Evolutionary conservation across 495 filamentous ascomycete genomes (phyloP), one percentile per base, ranked within the genome.

Genomic region (Xylaria longipes): DNA sequence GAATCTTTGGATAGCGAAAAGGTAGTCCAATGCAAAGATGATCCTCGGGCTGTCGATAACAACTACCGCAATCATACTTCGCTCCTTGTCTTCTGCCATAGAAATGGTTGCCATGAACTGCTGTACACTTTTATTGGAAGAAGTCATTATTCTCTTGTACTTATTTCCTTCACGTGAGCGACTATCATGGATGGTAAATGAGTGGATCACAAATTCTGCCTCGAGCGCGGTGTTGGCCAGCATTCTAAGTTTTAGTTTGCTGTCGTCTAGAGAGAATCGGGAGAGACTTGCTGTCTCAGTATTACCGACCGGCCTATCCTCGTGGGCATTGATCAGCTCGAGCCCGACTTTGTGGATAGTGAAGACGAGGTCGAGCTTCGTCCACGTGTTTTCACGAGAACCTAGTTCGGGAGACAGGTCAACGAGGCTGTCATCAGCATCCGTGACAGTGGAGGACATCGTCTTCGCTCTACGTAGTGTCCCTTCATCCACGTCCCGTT

Each of bases 41-140:
- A 98, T 88, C 9, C 94, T 90, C 12, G 96, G 96, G 72, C 97
- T 98, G 76, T 99, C 96, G 70, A 99, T 89, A n/a, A 94, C 97
- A 72, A 97, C 85, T 78, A 98, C 92, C 5, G 93, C 94, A 74
- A 98, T 94, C 60, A 98, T 80, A 82, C 92, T 93, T 72, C 89
- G 88, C 11, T 97, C 91, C 41, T 91, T 82, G 4, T 95, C 95
- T 33, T 94, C 93, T 9, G 97, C 95, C 78, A 98, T 95, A 9
- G 94, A 94, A 37, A 99, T 83, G 82, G 92, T 97, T 45, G 96
- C 96, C 97, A 99, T 98, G 78, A 98, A 97, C 82, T 98, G 96
- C 77, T 97, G 93, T 12, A 96, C 94, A 64, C 92, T 91, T 71
- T 93, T 93, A 78, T 98, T 98, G 75, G 94, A 93, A 73, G 97